phyloP scores from a whole-genome alignment of 441 rosid species.

The Jatropha multifida region DNA sequence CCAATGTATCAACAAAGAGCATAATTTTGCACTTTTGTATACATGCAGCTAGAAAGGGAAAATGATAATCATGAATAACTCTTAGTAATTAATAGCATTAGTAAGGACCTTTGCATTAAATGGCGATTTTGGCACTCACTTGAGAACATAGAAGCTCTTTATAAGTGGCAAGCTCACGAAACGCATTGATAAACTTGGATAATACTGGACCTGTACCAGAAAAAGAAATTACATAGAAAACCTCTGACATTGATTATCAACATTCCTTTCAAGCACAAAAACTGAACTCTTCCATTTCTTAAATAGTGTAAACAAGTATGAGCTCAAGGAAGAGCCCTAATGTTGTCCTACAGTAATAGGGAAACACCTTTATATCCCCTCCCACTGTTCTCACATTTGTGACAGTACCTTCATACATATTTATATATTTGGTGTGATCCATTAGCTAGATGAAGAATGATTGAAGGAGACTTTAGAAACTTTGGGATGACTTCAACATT shows the following conservation, averaged over 20 bases:
- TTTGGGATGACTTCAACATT: too few relatives aligned
- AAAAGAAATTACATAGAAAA: conserved; percentile 24
- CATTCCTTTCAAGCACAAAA: background rate
- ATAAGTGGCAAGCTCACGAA: conserved; percentile 78
- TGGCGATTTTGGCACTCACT: conserved; percentile 46
- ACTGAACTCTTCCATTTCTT: background rate
- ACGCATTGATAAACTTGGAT: conserved; percentile 68
- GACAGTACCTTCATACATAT: too few relatives aligned
- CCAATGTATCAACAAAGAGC: background rate
- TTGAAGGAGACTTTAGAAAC: too few relatives aligned
- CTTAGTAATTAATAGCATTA: background rate
- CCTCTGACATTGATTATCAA: background rate
- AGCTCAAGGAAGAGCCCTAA: too few relatives aligned
- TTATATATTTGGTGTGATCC: too few relatives aligned
- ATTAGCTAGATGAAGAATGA: too few relatives aligned
- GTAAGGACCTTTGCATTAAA: conserved; percentile 5
- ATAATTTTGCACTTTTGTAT: background rate
- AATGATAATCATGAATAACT: background rate
- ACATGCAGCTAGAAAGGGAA: background rate
- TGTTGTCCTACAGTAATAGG: too few relatives aligned
- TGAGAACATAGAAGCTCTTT: conserved; percentile 91
- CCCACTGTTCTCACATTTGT: too few relatives aligned
- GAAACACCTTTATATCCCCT: too few relatives aligned
- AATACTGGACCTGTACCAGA: conserved; percentile 70
- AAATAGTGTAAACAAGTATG: too few relatives aligned